Percentiles rank a stretch among this genome's conserved stretches.
Evolutionary conservation across 495 filamentous ascomycete species (phyloP).

Genomic region (Penicillium antarcticum): DNA sequence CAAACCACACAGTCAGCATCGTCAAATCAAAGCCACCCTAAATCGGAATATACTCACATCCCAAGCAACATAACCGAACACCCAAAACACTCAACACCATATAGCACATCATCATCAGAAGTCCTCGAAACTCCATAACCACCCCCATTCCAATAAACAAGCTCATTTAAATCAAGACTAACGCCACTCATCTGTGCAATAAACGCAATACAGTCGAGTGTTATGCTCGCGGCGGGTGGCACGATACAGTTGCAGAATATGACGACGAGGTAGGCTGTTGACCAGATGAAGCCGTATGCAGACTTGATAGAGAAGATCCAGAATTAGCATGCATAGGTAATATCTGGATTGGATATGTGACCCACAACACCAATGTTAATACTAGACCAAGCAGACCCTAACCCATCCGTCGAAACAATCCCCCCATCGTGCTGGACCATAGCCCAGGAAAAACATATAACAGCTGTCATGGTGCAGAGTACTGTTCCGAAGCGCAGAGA

Average conservation of each 20-base stretch:
- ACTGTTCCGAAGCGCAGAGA: slow-evolving; percentile 13
- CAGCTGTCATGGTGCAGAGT: slow-evolving; percentile 3
- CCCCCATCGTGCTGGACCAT: slow-evolving; percentile 6
- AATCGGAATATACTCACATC: slow-evolving; percentile 2
- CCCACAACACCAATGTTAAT: slow-evolving; percentile 14
- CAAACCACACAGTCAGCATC: not conserved
- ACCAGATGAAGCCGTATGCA: slow-evolving; percentile 15
- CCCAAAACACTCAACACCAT: slow-evolving; percentile 13
- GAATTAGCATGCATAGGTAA: too few species aligned
- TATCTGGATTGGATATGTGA: not conserved
- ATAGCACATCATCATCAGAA: not conserved
- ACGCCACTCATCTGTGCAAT: slow-evolving; percentile 10
- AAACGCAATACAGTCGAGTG: slow-evolving; percentile 15
- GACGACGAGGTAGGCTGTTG: slow-evolving; percentile 5
- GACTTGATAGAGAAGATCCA: not conserved
- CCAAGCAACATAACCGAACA: slow-evolving; percentile 13
- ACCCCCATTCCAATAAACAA: slow-evolving; percentile 7
- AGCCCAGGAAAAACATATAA: slow-evolving; percentile 19
- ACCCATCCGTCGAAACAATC: slow-evolving; percentile 11
- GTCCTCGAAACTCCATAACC: slow-evolving; percentile 3
- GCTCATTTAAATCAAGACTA: slow-evolving; percentile 10
- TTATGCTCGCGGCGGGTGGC: slow-evolving; percentile 8
- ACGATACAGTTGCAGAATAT: slow-evolving; percentile 13
- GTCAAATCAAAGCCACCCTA: not conserved
- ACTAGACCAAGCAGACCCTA: slow-evolving; percentile 6